Conservation (phyloP, 345 rosid species). For the Eutrema heterophyllum region DNA sequence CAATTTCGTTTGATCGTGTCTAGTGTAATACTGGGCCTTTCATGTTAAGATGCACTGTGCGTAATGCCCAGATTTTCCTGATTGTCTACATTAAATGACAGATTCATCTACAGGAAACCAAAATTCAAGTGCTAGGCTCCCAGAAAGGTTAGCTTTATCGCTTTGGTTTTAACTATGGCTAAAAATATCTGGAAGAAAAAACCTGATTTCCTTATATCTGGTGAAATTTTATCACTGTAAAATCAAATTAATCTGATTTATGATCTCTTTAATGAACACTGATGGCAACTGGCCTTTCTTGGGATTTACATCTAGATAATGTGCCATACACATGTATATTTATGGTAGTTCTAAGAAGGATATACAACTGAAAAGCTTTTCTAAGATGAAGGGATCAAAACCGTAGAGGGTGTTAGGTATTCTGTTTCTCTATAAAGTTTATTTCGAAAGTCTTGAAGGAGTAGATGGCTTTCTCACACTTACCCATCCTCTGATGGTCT, state of each 20-base stretch:
- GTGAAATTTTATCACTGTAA: background rate
- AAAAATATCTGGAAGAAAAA: background rate
- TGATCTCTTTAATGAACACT: background rate
- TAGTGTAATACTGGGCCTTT: background rate
- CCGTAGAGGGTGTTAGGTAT: background rate
- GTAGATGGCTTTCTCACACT: background rate
- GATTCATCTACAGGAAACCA: constrained; percentile 69
- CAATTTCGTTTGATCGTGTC: background rate
- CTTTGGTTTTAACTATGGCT: constrained; percentile 5
- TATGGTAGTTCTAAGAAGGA: background rate
- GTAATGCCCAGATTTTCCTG: background rate
- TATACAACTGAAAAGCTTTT: background rate
- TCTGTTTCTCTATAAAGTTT: background rate
- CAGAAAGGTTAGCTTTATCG: constrained; percentile 67
- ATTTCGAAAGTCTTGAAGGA: background rate
- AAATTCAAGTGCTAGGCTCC: constrained; percentile 74
- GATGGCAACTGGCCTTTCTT: background rate
- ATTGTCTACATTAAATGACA: constrained; percentile 24
- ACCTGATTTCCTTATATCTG: background rate
- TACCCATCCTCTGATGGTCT: background rate
- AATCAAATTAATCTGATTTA: background rate
- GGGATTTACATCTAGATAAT: background rate
- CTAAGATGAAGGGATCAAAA: background rate
- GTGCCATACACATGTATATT: background rate
- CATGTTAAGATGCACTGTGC: background rate